phyloP scores from a whole-genome alignment of 768 basidiomycete species.

The Ramaria sp. region DNA sequence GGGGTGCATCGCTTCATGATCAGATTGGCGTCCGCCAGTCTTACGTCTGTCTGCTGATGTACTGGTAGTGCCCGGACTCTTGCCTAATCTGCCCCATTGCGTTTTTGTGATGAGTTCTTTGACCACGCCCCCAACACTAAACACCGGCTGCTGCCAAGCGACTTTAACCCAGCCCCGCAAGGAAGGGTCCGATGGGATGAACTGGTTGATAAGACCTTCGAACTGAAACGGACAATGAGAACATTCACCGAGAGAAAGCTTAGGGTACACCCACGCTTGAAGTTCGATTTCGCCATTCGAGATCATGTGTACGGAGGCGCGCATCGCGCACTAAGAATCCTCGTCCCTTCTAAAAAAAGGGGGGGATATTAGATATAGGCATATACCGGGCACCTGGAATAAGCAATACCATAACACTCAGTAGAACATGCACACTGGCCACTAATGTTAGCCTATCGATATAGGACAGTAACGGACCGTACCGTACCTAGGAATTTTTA shows the following conservation, averaged over 20 bases:
- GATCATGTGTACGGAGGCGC: conserved; percentile 65
- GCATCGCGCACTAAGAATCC: conserved; percentile 79
- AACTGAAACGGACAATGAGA: conserved; percentile 35
- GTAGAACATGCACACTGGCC: conserved; percentile 51
- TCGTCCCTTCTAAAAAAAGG: conserved; percentile 41
- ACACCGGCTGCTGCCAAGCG: conserved; percentile 69
- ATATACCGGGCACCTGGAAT: background rate
- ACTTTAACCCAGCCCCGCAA: conserved; percentile 81
- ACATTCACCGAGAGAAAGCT: background rate
- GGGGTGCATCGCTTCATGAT: background rate
- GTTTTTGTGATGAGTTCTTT: conserved; percentile 72
- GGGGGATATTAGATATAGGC: background rate
- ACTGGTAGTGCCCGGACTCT: background rate
- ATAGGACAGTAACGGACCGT: conserved; percentile 11
- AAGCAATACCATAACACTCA: conserved; percentile 49
- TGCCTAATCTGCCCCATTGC: conserved; percentile 32
- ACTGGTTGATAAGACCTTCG: conserved; percentile 69
- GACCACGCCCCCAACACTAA: conserved; percentile 70
- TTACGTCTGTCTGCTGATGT: conserved; percentile 33
- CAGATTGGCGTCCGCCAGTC: background rate
- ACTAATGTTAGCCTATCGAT: conserved; percentile 13
- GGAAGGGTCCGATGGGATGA: conserved; percentile 65
- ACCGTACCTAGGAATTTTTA: conserved; percentile 59
- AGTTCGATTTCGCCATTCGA: conserved; percentile 76
- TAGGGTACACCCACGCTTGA: conserved; percentile 51